Base-by-base conservation (phyloP, 345 rosid genomes). In the Geranium brycei region DNA sequence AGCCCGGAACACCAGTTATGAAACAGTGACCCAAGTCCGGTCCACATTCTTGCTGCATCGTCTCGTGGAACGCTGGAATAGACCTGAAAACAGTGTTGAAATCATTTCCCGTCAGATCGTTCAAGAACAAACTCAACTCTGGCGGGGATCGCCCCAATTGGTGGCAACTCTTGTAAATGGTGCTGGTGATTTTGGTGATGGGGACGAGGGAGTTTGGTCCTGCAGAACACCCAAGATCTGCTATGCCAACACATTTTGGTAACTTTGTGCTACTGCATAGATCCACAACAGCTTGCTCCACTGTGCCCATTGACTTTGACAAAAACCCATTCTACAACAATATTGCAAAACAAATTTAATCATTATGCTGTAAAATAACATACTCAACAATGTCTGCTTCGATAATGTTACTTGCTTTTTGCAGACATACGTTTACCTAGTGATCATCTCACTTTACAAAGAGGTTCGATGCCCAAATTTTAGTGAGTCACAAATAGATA, bases 141-240 rank as follows among this genome's bases (percentile, higher is more conserved):
- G 80, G 80, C 0, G 68, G 31, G 0, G 69, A 18, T 51, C 61
- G 65, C 28, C 69, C 73, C 7, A 69, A 47, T 60, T 62, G 61
- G 12, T 8, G 51, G 71, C 61, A 73, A 5, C 51, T 58, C 35
- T 41, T 35, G 31, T 63, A 53, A 58, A 78, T 60, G 62, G 60
- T 57, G 61, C 58, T 62, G 47, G 63, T 60, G 60, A 78, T 65
- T 17, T 72, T 55, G 3, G 74, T 63, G 17, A 76, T 64, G 0
- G 73, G 68, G 5, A 51, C 6, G 18, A 80, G 55, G 17, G 80
- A 51, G 67, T 71, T 80, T 23, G 79, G 81, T 40, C 81, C 79
- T 0, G 84, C 75, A 64, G 82, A 69, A 66, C 87, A 82, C 31
- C 87, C 84, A 4, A 82, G 66, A 67, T 82, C 82, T 15, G 77